Evolutionary conservation across 768 basidiomycete genomes (phyloP).

Genomic region (Mycena filopes): DNA sequence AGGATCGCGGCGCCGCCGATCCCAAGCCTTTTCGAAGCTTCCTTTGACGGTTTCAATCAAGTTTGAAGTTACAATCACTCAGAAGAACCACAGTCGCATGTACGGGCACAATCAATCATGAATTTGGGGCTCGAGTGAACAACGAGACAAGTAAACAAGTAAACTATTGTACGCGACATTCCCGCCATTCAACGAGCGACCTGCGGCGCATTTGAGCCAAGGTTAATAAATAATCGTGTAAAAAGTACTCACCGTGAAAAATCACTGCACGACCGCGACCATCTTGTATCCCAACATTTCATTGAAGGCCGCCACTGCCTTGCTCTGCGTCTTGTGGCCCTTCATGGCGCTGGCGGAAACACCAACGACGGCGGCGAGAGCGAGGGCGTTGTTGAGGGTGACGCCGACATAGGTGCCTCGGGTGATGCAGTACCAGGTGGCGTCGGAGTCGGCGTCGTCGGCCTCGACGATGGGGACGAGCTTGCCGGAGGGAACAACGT

Average conservation of each 20-base stretch:
- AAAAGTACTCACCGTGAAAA: too few relatives aligned
- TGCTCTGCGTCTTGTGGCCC: background rate
- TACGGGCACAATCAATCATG: too few relatives aligned
- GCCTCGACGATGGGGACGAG: background rate
- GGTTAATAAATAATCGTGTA: too few relatives aligned
- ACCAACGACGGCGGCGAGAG: background rate
- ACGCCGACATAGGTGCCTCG: constrained; percentile 6
- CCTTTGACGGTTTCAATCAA: too few relatives aligned
- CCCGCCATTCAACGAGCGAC: background rate
- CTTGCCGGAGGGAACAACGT: background rate
- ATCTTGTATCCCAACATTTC: background rate
- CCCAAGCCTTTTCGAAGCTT: too few relatives aligned
- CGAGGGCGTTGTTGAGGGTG: constrained; percentile 9
- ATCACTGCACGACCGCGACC: constrained; percentile 1
- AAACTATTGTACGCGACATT: too few relatives aligned
- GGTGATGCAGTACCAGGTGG: constrained; percentile 1
- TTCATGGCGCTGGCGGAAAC: constrained; percentile 1
- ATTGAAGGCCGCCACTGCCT: background rate
- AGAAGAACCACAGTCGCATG: too few relatives aligned
- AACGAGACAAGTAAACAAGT: background rate
- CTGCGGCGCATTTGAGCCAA: background rate
- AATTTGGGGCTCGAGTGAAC: too few relatives aligned
- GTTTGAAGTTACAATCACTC: too few relatives aligned
- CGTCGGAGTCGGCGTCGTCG: background rate
- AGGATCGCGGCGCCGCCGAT: too few relatives aligned